Base-by-base conservation (phyloP, 2,329 filamentous ascomycete genomes). In the Fusarium verrucosum region DNA sequence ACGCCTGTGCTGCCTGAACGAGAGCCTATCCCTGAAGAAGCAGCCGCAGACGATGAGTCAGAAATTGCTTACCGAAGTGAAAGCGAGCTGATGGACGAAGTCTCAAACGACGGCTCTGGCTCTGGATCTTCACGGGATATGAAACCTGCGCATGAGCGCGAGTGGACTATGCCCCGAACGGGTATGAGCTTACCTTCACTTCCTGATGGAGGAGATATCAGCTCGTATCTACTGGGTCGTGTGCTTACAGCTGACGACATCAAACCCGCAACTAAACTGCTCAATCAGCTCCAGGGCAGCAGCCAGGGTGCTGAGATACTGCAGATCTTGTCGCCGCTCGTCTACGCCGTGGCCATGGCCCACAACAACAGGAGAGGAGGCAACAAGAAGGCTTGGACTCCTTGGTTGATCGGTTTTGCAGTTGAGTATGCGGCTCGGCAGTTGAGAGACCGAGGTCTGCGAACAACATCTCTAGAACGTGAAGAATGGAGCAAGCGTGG, bases 211-310 rank as follows among this genome's bases (percentile, higher is more conserved):
- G 85, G 89, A 49, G 92, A 97, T 70, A 94, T 97, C 58, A 92
- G 92, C 46, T 87, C 87, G 40, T 99, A 96, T 76, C 86, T 99
- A 6, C 87, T 96, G 22, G 89, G 90, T 30, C 94, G 96, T 67
- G 94, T 98, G 13, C 84, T 99, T 42, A 97, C 92, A 0, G 92
- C 95, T 10, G 95, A 99, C 78, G 95, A 98, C 74, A 95, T 99
- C 81, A 97, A 97, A 76, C 92, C 94, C 0, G 92, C 95, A 0
- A 89, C 90, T 32, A 89, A 91, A 50, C 85, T 99, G 8, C 83
- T 98, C n/a, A 94, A 96, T 74, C 88, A 88, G 32, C 85, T 95
- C 2, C 89, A 90, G 62, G 93, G 93, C 11, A 78, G 82, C 4
- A 84, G 84, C 1, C 92, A 94, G 69, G 80, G 92, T 1, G 94